phyloP scores from a whole-genome alignment of 495 filamentous ascomycete species.

The Neurospora discreta region DNA sequence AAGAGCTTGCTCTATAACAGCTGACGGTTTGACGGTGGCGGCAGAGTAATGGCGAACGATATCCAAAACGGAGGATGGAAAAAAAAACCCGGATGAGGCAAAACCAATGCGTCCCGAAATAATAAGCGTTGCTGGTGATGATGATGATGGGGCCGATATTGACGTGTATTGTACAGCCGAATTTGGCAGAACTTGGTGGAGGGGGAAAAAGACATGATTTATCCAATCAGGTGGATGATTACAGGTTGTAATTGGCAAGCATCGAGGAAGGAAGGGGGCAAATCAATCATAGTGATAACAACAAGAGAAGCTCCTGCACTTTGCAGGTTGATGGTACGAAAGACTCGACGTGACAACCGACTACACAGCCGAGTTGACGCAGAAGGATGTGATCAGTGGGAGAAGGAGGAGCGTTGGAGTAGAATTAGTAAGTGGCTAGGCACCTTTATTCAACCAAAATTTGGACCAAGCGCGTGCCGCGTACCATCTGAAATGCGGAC shows the following conservation, averaged over 20 bases:
- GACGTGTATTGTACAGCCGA: neutral
- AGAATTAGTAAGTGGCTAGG: neutral
- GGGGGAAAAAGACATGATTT: neutral
- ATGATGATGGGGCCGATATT: neutral
- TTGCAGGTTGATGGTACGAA: neutral
- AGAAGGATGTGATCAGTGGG: neutral
- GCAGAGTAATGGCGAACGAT: neutral
- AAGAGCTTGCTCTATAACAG: neutral
- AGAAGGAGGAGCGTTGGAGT: neutral
- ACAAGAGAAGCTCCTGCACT: neutral
- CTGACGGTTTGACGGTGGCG: neutral
- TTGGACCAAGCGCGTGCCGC: neutral
- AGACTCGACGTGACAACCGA: neutral
- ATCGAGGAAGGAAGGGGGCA: neutral
- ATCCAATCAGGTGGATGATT: neutral
- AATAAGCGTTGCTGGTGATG: neutral
- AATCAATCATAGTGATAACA: neutral
- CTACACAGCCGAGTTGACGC: neutral
- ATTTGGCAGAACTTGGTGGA: neutral
- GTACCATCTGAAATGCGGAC: neutral
- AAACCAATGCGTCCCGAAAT: neutral
- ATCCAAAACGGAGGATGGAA: neutral
- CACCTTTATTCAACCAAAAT: neutral
- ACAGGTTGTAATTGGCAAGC: neutral
- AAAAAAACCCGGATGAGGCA: neutral